phyloP scores from a whole-genome alignment of 2,329 filamentous ascomycete genomes.

The Falciphora oryzae region DNA sequence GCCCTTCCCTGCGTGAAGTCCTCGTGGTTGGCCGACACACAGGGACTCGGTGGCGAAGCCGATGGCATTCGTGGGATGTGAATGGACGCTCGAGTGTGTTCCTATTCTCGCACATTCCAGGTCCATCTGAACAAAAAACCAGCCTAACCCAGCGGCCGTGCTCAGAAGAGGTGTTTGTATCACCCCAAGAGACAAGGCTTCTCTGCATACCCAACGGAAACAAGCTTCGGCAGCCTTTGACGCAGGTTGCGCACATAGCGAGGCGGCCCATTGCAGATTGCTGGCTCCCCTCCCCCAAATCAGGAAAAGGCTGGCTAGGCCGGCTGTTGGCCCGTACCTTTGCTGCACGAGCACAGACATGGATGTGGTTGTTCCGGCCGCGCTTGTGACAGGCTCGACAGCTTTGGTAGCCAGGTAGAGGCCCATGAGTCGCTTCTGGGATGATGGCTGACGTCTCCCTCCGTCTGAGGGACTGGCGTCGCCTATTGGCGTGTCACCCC shows the following conservation, averaged over 20 bases:
- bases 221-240: too few species aligned
- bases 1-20: background rate
- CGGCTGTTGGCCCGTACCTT: background rate
- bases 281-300: background rate
- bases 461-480: background rate
- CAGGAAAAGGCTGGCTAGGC: background rate
- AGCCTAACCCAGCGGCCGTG: too few species aligned
- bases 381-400: background rate
- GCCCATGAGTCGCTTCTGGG: background rate
- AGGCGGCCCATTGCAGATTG: too few species aligned
- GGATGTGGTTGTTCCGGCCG: too few species aligned
- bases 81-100: background rate
- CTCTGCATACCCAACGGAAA: too few species aligned
- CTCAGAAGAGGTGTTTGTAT: background rate
- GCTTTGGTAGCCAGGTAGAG: background rate
- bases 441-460: background rate
- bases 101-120: background rate
- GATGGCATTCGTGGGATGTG: background rate
- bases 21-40: background rate
- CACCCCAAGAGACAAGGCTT: too few species aligned
- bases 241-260: too few species aligned
- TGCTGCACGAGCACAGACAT: background rate
- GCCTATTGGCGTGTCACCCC: background rate
- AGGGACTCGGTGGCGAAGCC: too few species aligned
- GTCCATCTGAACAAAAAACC: background rate